Evolutionary conservation across 495 filamentous ascomycete species (phyloP).

Genomic region (Talaromyces proteolyticus): DNA sequence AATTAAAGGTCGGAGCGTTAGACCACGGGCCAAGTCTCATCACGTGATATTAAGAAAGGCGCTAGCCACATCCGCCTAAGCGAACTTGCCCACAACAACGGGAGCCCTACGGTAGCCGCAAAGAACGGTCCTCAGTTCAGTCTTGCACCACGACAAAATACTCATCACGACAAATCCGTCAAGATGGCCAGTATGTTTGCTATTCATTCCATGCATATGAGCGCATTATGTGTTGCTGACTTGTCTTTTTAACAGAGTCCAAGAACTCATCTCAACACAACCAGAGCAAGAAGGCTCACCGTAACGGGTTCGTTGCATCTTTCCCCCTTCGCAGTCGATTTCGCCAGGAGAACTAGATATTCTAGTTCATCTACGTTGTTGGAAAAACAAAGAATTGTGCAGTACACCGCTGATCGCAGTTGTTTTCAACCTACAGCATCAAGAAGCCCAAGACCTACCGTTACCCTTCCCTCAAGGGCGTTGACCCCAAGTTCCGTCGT

Average conservation of each 20-base stretch:
- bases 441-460: constrained; percentile 99
- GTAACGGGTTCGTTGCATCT: constrained; percentile 75
- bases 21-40: too few relatives aligned
- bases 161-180: constrained; percentile 38
- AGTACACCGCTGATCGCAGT: neutral
- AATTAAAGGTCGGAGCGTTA: too few relatives aligned
- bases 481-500: constrained; percentile 98
- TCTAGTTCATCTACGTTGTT: too few relatives aligned
- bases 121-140: constrained; percentile 2
- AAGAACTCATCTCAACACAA: constrained; percentile 99
- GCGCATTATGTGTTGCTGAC: constrained; percentile 5
- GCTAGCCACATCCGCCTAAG: constrained; percentile 7
- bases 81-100: constrained; percentile 5
- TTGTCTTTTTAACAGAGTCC: constrained; percentile 59
- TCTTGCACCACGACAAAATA: constrained; percentile 19
- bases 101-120: constrained; percentile 1
- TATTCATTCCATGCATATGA: neutral
- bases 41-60: too few relatives aligned
- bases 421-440: constrained; percentile 59
- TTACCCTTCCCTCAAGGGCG: constrained; percentile 98
- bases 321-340: constrained; percentile 1
- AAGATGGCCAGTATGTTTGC: constrained; percentile 47
- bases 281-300: constrained; percentile 92
- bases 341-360: too few relatives aligned
- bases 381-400: neutral